phyloP scores from a whole-genome alignment of 257 asterid genomes.

The Solanum commersonii region DNA sequence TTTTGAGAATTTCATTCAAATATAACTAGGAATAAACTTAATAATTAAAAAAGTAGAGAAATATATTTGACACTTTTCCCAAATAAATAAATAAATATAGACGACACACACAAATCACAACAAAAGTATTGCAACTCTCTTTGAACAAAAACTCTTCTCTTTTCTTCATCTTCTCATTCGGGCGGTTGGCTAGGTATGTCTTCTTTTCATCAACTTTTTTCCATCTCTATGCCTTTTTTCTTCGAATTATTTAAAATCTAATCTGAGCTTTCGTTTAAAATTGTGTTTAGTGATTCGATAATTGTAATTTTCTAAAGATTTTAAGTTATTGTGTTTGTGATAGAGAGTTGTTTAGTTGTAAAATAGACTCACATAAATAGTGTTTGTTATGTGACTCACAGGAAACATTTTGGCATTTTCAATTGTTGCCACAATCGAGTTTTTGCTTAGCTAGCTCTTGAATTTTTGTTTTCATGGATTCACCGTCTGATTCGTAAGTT shows the following conservation, averaged over 20 bases:
- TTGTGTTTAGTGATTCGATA: not conserved
- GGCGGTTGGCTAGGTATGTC: not conserved
- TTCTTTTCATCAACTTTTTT: not conserved
- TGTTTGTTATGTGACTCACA: not conserved
- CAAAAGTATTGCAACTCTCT: not conserved
- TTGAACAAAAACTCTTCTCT: not conserved
- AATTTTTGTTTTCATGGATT: conserved; percentile 25
- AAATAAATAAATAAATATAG: too few species aligned
- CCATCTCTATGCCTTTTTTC: not conserved
- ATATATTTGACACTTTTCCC: not conserved
- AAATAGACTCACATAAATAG: not conserved
- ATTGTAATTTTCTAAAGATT: not conserved
- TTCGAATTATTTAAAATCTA: not conserved
- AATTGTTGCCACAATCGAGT: too few species aligned
- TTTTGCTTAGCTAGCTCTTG: not conserved
- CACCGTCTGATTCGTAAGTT: conserved; percentile 41
- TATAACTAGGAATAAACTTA: not conserved
- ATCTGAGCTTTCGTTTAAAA: not conserved
- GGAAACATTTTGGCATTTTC: not conserved
- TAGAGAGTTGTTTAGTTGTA: not conserved
- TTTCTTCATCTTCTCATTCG: not conserved
- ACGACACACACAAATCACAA: not conserved
- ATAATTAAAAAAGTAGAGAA: too few species aligned
- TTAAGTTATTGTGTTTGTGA: not conserved
- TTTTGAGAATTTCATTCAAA: not conserved